phyloP scores from a whole-genome alignment of 257 asterid genomes.

The Penstemon eatonii region DNA sequence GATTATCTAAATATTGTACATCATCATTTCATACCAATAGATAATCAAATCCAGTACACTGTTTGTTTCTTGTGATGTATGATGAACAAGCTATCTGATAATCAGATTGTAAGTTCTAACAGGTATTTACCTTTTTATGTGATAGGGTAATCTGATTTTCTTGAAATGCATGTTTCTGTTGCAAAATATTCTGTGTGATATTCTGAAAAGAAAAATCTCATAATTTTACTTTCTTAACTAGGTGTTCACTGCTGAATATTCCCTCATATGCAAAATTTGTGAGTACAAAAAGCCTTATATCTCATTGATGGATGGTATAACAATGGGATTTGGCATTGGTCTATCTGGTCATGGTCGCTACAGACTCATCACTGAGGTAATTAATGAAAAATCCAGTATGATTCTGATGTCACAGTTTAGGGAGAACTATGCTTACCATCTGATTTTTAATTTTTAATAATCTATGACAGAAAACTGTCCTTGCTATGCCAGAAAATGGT shows the following conservation, averaged over 20 bases:
- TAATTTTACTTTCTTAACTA: slow-evolving; percentile 31
- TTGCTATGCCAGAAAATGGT: slow-evolving; percentile 98
- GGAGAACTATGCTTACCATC: slow-evolving; percentile 16
- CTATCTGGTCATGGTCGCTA: slow-evolving; percentile 93
- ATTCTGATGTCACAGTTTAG: slow-evolving; percentile 14
- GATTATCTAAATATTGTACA: not conserved
- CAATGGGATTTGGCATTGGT: slow-evolving; percentile 98
- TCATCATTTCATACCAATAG: not conserved
- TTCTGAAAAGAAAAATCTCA: slow-evolving; percentile 19
- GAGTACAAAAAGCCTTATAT: slow-evolving; percentile 92
- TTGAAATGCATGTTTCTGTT: slow-evolving; percentile 19
- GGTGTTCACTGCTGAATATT: slow-evolving; percentile 93
- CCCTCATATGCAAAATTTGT: slow-evolving; percentile 83
- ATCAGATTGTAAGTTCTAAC: not conserved
- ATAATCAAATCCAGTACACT: not conserved
- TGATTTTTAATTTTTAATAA: slow-evolving; percentile 17
- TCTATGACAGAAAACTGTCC: slow-evolving; percentile 75
- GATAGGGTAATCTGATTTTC: slow-evolving; percentile 8
- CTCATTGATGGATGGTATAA: slow-evolving; percentile 94
- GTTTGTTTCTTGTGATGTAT: slow-evolving; percentile 12
- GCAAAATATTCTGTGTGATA: slow-evolving; percentile 9
- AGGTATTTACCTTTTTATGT: slow-evolving; percentile 7
- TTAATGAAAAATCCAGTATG: slow-evolving; percentile 22
- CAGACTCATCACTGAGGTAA: slow-evolving; percentile 88
- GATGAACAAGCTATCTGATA: not conserved